Evolutionary conservation across 352 stramenopile genomes (phyloP).

Genomic region (Globisporangium paroecandrum): DNA sequence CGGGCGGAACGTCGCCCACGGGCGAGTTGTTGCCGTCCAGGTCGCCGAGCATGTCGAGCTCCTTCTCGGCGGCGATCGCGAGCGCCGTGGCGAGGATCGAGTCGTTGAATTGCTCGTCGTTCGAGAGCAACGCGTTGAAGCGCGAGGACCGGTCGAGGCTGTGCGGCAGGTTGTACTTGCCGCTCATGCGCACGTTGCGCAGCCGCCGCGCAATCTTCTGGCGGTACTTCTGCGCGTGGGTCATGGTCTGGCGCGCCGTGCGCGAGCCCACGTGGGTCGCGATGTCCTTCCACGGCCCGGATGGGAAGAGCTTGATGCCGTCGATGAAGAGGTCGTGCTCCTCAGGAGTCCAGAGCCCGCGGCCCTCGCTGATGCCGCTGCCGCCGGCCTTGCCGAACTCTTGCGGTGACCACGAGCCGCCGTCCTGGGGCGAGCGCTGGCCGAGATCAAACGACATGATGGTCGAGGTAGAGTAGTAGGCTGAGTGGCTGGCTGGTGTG

Average conservation of each 20-base stretch:
- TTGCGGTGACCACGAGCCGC: conserved; percentile 15
- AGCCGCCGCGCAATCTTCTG: conserved; percentile 77
- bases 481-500: too few species aligned
- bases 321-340: conserved; percentile 75
- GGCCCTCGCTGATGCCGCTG: conserved; percentile 46
- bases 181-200: conserved; percentile 67
- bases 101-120: conserved; percentile 78
- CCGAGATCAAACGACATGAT: conserved; percentile 22
- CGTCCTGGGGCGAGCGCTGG: conserved; percentile 13
- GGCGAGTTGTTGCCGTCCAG: conserved; percentile 28
- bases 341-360: conserved; percentile 68
- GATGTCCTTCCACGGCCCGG: conserved; percentile 77
- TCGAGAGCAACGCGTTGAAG: conserved; percentile 67
- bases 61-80: conserved; percentile 66
- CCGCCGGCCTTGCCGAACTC: conserved; percentile 15
- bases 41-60: conserved; percentile 64
- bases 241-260: conserved; percentile 78
- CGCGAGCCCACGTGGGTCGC: conserved; percentile 62
- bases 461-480: not conserved
- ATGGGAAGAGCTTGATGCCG: conserved; percentile 75
- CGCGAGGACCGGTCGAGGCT: conserved; percentile 64
- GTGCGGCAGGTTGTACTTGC: conserved; percentile 63
- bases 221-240: conserved; percentile 82
- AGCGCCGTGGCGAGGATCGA: conserved; percentile 73
- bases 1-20: conserved; percentile 29